phyloP scores from a whole-genome alignment of 345 rosid species.

The Salix udensis region DNA sequence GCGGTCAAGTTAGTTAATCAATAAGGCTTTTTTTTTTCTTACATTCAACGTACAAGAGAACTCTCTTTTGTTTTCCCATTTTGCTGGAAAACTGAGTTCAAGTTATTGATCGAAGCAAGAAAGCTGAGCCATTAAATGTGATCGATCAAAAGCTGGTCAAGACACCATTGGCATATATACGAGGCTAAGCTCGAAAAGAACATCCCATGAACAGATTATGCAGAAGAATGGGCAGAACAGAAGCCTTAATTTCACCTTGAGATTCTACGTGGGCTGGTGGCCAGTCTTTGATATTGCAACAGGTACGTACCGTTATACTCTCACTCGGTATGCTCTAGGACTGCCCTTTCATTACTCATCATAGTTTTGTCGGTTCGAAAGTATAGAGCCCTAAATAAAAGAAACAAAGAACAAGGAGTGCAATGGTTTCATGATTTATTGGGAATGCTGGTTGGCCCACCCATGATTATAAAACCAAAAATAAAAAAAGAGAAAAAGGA shows the following conservation, averaged over 20 bases:
- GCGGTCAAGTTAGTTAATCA: not conserved
- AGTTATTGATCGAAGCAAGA: not conserved
- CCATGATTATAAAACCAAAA: not conserved
- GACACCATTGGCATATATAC: not conserved
- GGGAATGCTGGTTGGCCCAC: conserved; percentile 36
- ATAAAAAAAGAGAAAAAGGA: not conserved
- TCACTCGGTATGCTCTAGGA: conserved; percentile 4
- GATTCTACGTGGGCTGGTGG: not conserved
- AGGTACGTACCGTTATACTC: not conserved
- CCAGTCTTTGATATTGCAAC: not conserved
- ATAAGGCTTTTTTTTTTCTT: not conserved
- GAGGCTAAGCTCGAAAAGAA: not conserved
- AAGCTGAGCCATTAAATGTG: not conserved
- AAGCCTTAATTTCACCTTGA: not conserved
- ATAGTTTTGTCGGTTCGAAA: conserved; percentile 32
- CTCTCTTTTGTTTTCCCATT: not conserved
- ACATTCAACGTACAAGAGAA: not conserved
- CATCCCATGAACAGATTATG: not conserved
- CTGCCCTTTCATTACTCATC: conserved; percentile 26
- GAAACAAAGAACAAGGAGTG: conserved; percentile 24
- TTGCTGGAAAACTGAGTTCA: not conserved
- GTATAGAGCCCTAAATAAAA: conserved; percentile 3
- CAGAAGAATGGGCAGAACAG: not conserved
- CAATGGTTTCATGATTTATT: conserved; percentile 32
- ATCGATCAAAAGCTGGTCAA: not conserved